Percentiles rank a stretch among this genome's conserved stretches.
These are phyloP conservation scores for Kwoniella europaea DNA, from an alignment of 768 basidiomycete species.

Conservation along the genomic window DNA sequence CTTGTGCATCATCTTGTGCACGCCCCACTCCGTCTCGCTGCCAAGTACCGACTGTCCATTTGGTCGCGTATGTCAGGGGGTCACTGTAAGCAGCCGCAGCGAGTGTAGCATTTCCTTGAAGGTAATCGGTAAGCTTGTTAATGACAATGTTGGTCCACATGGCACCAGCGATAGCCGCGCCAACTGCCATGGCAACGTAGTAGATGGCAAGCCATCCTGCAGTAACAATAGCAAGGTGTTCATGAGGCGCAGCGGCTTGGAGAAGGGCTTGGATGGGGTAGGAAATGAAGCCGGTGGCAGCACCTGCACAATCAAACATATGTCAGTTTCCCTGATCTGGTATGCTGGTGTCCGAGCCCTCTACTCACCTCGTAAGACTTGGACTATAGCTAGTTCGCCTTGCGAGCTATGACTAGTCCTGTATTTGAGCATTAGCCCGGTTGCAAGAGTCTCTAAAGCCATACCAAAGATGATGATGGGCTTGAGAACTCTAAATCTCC, in stretches of 20 bases:
- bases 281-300: conserved; percentile 43
- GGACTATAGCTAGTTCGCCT: conserved; percentile 52
- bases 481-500: conserved; percentile 51
- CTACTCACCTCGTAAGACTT: conserved; percentile 42
- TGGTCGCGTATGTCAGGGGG: conserved; percentile 46
- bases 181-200: conserved; percentile 51
- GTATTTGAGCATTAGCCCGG: conserved; percentile 56
- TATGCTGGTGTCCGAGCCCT: background rate
- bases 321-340: background rate
- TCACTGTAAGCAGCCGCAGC: conserved; percentile 45
- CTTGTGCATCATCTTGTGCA: conserved; percentile 57
- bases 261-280: conserved; percentile 54
- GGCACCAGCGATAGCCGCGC: conserved; percentile 50
- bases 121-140: conserved; percentile 39
- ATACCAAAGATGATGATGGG: conserved; percentile 55
- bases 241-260: conserved; percentile 38
- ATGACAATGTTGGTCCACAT: conserved; percentile 58
- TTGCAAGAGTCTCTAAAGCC: conserved; percentile 40
- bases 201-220: conserved; percentile 49
- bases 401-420: conserved; percentile 35
- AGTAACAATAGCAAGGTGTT: conserved; percentile 46
- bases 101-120: conserved; percentile 43
- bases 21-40: conserved; percentile 47
- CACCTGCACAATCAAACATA: conserved; percentile 6
- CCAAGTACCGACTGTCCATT: conserved; percentile 37